Evolutionary conservation across 2,329 filamentous ascomycete species (phyloP), one percentile per base, ranked within the genome.

Genomic region (Verticillium klebahnii): DNA sequence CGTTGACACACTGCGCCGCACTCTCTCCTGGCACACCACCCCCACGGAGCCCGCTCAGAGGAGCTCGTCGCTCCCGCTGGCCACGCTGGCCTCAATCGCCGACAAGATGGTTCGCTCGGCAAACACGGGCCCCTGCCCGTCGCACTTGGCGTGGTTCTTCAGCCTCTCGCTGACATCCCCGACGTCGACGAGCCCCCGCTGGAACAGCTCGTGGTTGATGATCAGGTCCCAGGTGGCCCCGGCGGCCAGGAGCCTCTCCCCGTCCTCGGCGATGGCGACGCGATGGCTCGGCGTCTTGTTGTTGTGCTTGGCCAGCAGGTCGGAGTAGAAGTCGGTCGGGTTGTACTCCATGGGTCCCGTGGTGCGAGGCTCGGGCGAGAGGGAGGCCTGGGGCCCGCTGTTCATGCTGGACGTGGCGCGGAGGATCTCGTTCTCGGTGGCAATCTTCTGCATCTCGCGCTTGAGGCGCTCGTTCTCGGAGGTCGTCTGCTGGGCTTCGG

Each of bases 371-470:
- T 79, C 74, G 67, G 77, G 73, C 65, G 78, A 78, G 65, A 80
- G 74, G 39, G 80, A 75, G 34, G 34, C 34, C 34, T 36, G 34
- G 71, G 71, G 69, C 66, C 66, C 69, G 64, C 65, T 65, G 69
- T 72, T 65, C 67, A 79, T 69, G 31, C 71, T 79, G 7, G 89
- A 88, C 1, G 92, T 96, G 6, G 92, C 92, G 56, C 92, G 89
- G 39, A 98, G 80, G 60, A 97, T 93, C 76, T 97, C 91, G 73
- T 97, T 97, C 73, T 98, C 93, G 9, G 92, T 97, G 64, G 87
- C 89, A 60, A 91, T 87, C 71, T 91, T 90, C 67, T 95, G 91
- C 32, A 97, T 81, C 70, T 96, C 89, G 23, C 90, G 86, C 76
- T 92, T 94, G 32, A 98, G 80, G 37, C 89, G 88, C 74, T 96